A percentile compares a stretch with the other conserved stretches of the same genome.
Evolutionary conservation across 352 stramenopile species (phyloP).

Genomic region (Phytophthora pseudosyringae): DNA sequence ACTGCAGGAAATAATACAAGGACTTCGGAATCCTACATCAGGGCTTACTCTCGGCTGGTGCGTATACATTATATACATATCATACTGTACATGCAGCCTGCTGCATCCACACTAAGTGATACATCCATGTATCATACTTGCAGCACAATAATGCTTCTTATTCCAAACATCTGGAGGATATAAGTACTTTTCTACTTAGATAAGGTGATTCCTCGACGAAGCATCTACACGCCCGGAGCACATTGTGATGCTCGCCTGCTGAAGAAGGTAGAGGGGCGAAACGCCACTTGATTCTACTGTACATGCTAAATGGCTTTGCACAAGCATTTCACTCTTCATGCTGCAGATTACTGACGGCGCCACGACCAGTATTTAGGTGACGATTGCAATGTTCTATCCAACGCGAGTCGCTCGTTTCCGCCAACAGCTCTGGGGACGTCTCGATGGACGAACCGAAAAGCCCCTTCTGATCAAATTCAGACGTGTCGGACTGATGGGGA

Average conservation of each 20-base stretch:
- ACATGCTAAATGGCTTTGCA: conserved; percentile 26
- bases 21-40: too few species aligned
- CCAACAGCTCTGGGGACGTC: conserved; percentile 4
- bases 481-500: conserved; percentile 8
- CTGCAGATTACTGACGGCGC: conserved; percentile 19
- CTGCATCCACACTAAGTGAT: too few species aligned
- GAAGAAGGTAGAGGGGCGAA: conserved; percentile 1
- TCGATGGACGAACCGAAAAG: conserved; percentile 25
- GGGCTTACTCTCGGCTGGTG: too few species aligned
- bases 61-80: too few species aligned
- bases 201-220: background rate
- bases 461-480: conserved; percentile 20
- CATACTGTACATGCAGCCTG: too few species aligned
- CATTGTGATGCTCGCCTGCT: conserved; percentile 1
- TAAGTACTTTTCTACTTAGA: too few species aligned
- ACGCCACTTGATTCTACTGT: conserved; percentile 1
- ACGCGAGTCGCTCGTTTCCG: conserved; percentile 9
- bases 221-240: background rate
- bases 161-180: too few species aligned
- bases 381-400: conserved; percentile 9
- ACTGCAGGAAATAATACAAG: too few species aligned
- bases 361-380: background rate
- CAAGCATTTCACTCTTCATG: conserved; percentile 13
- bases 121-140: too few species aligned
- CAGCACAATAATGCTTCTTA: too few species aligned